phyloP scores from a whole-genome alignment of 164 flowering plant species.

The Aristolochia contorta region DNA sequence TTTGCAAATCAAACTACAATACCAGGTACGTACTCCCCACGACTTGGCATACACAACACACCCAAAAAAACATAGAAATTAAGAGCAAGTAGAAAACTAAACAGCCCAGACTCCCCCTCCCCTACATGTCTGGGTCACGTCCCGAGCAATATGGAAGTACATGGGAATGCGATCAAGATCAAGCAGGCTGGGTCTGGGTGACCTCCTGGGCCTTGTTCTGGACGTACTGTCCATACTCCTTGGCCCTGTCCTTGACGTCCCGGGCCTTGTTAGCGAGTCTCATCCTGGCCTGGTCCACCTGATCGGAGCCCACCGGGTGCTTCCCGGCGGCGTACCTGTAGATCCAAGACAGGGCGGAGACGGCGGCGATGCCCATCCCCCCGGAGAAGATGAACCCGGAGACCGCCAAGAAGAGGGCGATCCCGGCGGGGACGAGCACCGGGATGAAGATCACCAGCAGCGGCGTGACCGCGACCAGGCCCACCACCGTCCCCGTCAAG shows the following conservation, averaged over 20 bases:
- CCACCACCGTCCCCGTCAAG: slow-evolving; percentile 16
- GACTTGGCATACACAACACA: no score
- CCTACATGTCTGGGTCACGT: no score
- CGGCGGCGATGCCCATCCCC: slow-evolving; percentile 12
- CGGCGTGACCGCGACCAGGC: slow-evolving; percentile 17
- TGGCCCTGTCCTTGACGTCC: slow-evolving; percentile 37
- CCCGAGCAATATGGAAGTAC: no score
- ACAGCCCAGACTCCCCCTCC: no score
- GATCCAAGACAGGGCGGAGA: slow-evolving; percentile 17
- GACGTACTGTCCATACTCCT: slow-evolving; percentile 28
- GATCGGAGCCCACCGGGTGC: slow-evolving; percentile 35
- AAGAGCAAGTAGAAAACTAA: no score
- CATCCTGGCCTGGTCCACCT: slow-evolving; percentile 26
- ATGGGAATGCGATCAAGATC: no score
- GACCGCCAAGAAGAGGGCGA: slow-evolving; percentile 9
- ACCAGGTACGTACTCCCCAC: no score
- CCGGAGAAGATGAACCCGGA: slow-evolving; percentile 20
- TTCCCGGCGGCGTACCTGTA: slow-evolving; percentile 9
- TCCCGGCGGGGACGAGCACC: slow-evolving; percentile 18
- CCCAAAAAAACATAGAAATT: no score
- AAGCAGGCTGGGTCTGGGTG: background rate
- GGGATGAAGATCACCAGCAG: slow-evolving; percentile 20
- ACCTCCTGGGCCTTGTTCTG: slow-evolving; percentile 6
- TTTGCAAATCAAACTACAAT: no score
- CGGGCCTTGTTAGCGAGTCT: slow-evolving; percentile 29